Base-by-base conservation (phyloP, 148 eudicot genomes). In the Silene conica region DNA sequence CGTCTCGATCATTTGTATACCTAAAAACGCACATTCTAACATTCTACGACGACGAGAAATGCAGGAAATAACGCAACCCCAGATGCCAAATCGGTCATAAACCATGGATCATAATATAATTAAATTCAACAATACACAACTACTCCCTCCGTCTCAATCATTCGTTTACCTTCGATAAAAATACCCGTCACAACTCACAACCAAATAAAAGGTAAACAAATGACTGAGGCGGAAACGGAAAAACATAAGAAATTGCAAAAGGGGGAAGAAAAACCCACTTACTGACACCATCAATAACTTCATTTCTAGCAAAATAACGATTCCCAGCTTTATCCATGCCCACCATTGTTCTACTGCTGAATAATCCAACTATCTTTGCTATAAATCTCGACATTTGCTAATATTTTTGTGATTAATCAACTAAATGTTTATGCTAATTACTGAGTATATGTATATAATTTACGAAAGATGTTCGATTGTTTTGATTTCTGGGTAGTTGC, bases 291-390 rank as follows among this genome's bases (percentile, higher is more conserved):
- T 94, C 97, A 82, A 94, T 68, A 69, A 73, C 75, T 72, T 94
- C 92, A 48, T 50, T 84, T 74, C 86, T 80, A 63, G 86, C 56
- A 76, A 84, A 94, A 74, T 91, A 94, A 19, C 85, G 89, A 85
- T 94, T 94, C 54, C 98, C 98, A 26, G 91, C 69, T 87, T 88
- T 89, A 79, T 94, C 98, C 22, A 85, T 67, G 1, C 98, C 98
- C 67, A 79, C 81, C 21, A 87, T 75, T 14, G 86, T 73, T 57
- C 91, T 79, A 12, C 68, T 85, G 75, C 88, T 84, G 77, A 94
- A 88, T 11, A 85, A 61, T 12, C 92, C 93, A 1, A 81, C 81
- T 14, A 94, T 73, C 68, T 74, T 87, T 26, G 80, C 79, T 80
- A 92, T 76, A 52, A 89, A 31, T 72, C 71, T 84, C 65, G 97